These are phyloP conservation scores for Hypoxylon sp. DNA, from an alignment of 2,329 filamentous ascomycete genomes.

Conservation along the genomic window DNA sequence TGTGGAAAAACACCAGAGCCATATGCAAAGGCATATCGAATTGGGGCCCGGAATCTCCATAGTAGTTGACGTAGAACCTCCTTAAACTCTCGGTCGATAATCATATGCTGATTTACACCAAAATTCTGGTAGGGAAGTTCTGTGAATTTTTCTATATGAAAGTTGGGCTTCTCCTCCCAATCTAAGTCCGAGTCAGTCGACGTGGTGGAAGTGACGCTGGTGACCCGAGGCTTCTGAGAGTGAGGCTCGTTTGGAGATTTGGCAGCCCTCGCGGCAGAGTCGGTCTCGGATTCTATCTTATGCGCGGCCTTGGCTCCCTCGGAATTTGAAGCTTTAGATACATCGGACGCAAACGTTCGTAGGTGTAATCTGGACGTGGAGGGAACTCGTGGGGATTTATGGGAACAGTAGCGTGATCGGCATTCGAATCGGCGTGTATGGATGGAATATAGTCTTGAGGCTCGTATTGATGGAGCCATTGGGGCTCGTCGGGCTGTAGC, in stretches of 20 bases:
- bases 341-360: conserved; percentile 45
- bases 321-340: conserved; percentile 35
- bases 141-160: conserved; percentile 79
- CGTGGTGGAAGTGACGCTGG: conserved; percentile 43
- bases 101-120: conserved; percentile 95
- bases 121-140: conserved; percentile 85
- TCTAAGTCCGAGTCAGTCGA: conserved; percentile 57
- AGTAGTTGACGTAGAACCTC: conserved; percentile 88
- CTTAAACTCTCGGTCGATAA: conserved; percentile 96
- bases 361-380: conserved; percentile 11
- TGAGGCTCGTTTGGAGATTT: conserved; percentile 48
- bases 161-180: conserved; percentile 83
- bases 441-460: conserved; percentile 41
- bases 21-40: conserved; percentile 97
- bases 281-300: conserved; percentile 47
- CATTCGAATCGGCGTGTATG: conserved; percentile 28
- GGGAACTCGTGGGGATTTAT: conserved; percentile 19
- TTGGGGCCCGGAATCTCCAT: conserved; percentile 92
- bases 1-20: conserved; percentile 97
- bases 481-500: conserved; percentile 16
- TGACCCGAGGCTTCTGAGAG: conserved; percentile 43
- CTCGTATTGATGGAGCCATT: conserved; percentile 14
- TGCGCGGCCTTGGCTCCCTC: conserved; percentile 42
- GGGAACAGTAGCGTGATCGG: conserved; percentile 19
- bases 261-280: conserved; percentile 48